Conservation (phyloP, 805 yeast genomes). For the Tetrapisispora taiwanensis region DNA sequence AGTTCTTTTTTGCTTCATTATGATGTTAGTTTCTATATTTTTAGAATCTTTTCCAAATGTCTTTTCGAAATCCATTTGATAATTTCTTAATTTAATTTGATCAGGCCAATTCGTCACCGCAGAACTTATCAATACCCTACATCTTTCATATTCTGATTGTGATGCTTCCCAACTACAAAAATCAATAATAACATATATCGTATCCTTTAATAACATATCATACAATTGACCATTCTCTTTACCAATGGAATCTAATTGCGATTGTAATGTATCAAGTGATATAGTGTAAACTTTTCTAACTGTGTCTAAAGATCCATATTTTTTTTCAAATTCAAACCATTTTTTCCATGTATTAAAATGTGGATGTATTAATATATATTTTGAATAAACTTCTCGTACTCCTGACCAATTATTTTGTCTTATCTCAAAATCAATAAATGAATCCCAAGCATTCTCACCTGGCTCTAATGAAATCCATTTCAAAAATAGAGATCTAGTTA, state of each 20-base stretch:
- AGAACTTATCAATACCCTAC: slow-evolving; percentile 44
- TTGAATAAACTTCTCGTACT: slow-evolving; percentile 47
- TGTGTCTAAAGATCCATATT: slow-evolving; percentile 35
- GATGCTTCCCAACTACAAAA: slow-evolving; percentile 66
- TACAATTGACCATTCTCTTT: slow-evolving; percentile 17
- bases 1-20: slow-evolving; percentile 42
- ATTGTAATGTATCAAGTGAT: slow-evolving; percentile 46
- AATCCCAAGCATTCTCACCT: slow-evolving; percentile 53
- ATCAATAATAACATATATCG: slow-evolving; percentile 31
- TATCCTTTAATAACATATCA: slow-evolving; percentile 11
- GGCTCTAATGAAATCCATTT: slow-evolving; percentile 82
- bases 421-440: slow-evolving; percentile 62
- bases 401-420: slow-evolving; percentile 51
- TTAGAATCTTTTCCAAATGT: slow-evolving; percentile 43
- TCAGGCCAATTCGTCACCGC: slow-evolving; percentile 40
- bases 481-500: slow-evolving; percentile 57
- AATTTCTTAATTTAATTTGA: slow-evolving; percentile 30
- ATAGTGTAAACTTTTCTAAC: slow-evolving; percentile 57
- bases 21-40: slow-evolving; percentile 43
- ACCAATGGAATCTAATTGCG: slow-evolving; percentile 6
- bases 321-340: slow-evolving; percentile 67
- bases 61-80: slow-evolving; percentile 52
- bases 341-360: slow-evolving; percentile 51
- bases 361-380: slow-evolving; percentile 47
- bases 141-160: slow-evolving; percentile 51